Conservation (phyloP, 805 yeast species). For the Starmera dryadoides region DNA sequence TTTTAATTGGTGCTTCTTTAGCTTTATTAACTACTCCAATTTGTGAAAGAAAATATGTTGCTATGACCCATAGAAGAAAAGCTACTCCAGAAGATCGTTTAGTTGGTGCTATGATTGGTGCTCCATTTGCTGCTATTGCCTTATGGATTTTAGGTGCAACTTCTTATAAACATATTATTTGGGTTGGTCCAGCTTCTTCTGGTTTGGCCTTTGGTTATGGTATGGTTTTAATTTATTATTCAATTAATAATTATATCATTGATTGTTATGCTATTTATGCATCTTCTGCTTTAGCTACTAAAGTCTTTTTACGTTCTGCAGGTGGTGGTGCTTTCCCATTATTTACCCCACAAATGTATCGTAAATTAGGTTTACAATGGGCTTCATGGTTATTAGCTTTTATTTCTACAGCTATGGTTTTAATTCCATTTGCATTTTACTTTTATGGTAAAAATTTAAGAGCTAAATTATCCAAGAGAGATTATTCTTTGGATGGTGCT, state of each 20-base stretch:
- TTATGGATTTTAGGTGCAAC: conserved; percentile 79
- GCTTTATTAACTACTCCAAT: conserved; percentile 73
- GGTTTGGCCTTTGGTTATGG: conserved; percentile 80
- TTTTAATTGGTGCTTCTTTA: conserved; percentile 74
- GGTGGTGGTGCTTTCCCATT: conserved; percentile 87
- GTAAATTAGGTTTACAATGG: conserved; percentile 69
- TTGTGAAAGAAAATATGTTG: conserved; percentile 55
- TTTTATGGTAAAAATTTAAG: conserved; percentile 59
- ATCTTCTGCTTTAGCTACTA: conserved; percentile 75
- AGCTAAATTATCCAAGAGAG: conserved; percentile 58
- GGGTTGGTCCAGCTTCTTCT: conserved; percentile 75
- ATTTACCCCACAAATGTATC: conserved; percentile 77
- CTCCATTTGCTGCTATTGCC: conserved; percentile 77
- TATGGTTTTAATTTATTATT: conserved; percentile 67
- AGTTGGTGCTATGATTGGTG: conserved; percentile 75
- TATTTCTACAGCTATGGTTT: conserved; percentile 68
- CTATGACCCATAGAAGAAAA: conserved; percentile 41
- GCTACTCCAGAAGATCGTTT: conserved; percentile 79
- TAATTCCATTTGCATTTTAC: conserved; percentile 66
- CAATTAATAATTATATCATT: conserved; percentile 77
- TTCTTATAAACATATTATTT: conserved; percentile 57
- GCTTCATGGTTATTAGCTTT: conserved; percentile 76
- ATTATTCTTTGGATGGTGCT: conserved; percentile 35
- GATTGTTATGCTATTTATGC: conserved; percentile 83
- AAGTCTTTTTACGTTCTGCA: conserved; percentile 71